Evolutionary conservation across 108 stramenopile genomes (phyloP), one percentile per base, ranked within the genome.

Genomic region (Skeletonema marinoi): DNA sequence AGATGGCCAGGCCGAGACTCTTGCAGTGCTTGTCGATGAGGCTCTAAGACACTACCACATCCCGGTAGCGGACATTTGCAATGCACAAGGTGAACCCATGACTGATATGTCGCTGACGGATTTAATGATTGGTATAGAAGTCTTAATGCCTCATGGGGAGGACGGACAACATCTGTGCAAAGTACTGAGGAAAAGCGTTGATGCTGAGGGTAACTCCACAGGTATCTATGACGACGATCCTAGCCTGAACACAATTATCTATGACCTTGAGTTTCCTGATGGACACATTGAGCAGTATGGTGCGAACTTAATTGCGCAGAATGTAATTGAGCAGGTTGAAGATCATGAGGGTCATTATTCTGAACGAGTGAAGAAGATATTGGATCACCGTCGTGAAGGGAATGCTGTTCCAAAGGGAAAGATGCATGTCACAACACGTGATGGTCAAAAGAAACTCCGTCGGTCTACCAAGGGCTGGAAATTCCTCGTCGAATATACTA

Each of bases 291-390:
- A 78, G 35, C 17, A 64, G 19, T 65, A 78, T 41, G 63, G 86
- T 13, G 87, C 82, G 17, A 91, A 91, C 61, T 46, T 84, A 2
- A 82, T 91, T 30, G 88, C 90, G 16, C 79, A 82, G 50, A 79
- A 86, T 56, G 44, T 88, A 0, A 51, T 73, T 12, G 29, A 29
- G 4, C 68, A 83, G 21, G 58, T 32, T 17, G 87, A 84, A 41
- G 29, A 61, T 48, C 77, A 85, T 13, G 84, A 81, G 12, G 25
- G 25, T 25, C 51, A 77, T 19, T 13, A 64, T 32, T 44, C 25
- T 32, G 12, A n/a, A 9, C 5, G 51, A 12, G 1, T 85, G 25
- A 41, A 80, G 4, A 11, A n/a, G 7, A 65, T 78, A 5, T 13
- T 72, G 17, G 79, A 84, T 3, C 31, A 70, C 60, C 44, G 44